Percentiles rank a stretch among this genome's conserved stretches.
Conservation (phyloP, 169 alveolate genomes). For the Cystoisospora suis region DNA sequence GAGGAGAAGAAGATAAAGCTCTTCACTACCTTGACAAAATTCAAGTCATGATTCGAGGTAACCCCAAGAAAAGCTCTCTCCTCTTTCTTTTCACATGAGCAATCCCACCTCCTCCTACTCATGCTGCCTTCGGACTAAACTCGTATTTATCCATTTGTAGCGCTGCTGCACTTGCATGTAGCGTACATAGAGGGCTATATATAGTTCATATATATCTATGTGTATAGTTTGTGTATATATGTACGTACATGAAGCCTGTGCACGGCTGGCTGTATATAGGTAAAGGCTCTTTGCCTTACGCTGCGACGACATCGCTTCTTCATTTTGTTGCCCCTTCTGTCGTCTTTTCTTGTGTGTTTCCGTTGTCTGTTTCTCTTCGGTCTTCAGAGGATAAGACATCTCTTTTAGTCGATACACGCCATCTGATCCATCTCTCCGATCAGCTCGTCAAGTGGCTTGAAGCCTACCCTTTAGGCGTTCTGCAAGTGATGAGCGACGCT, state of each 20-base stretch:
- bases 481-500: slow-evolving; percentile 44
- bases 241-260: background rate
- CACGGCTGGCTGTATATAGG: background rate
- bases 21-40: slow-evolving; percentile 48
- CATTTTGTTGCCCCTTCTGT: no score
- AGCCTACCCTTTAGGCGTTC: slow-evolving; percentile 42
- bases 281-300: background rate
- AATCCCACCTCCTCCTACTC: background rate
- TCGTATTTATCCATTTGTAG: background rate
- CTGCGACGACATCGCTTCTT: background rate
- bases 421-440: slow-evolving; percentile 41
- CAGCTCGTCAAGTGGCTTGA: slow-evolving; percentile 52
- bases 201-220: background rate
- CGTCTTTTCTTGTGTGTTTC: background rate
- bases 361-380: background rate
- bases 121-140: background rate
- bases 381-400: background rate
- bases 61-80: background rate
- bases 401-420: slow-evolving; percentile 42
- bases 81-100: background rate
- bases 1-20: slow-evolving; percentile 4
- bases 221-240: background rate
- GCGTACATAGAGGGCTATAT: background rate
- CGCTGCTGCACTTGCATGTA: background rate
- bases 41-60: slow-evolving; percentile 47